These are phyloP conservation scores for Kalanchoe fedtschenkoi DNA, from an alignment of 164 flowering plant species.

Conservation along the genomic window DNA sequence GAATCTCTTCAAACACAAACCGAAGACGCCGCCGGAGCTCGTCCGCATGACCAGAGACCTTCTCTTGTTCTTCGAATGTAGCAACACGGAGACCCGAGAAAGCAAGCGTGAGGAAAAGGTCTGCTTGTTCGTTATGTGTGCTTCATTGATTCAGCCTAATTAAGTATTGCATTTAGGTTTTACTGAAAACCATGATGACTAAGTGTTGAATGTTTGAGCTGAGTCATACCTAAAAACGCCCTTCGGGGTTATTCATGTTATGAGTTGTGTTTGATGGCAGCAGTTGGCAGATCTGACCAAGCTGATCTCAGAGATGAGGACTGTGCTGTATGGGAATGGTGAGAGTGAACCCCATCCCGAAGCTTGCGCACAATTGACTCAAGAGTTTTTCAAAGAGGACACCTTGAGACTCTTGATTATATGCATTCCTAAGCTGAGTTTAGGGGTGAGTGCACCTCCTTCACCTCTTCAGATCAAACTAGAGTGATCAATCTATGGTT, in stretches of 20 bases:
- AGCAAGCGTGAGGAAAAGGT: slow-evolving; percentile 63
- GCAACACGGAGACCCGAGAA: slow-evolving; percentile 24
- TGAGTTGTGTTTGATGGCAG: background rate
- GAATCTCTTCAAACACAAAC: slow-evolving; percentile 58
- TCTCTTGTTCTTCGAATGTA: slow-evolving; percentile 31
- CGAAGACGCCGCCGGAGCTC: slow-evolving; percentile 51
- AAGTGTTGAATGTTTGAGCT: too few species aligned
- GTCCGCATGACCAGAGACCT: slow-evolving; percentile 58
- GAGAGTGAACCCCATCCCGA: slow-evolving; percentile 24
- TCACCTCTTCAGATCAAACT: too few species aligned
- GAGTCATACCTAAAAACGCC: too few species aligned
- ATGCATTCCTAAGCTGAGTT: slow-evolving; percentile 20
- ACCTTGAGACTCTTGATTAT: slow-evolving; percentile 19
- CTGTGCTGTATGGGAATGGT: slow-evolving; percentile 22
- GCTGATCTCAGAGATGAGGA: slow-evolving; percentile 19
- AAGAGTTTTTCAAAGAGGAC: slow-evolving; percentile 18
- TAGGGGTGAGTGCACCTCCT: slow-evolving; percentile 17
- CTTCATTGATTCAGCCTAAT: too few species aligned
- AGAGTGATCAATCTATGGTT: too few species aligned
- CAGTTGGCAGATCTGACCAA: slow-evolving; percentile 20
- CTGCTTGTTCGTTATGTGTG: too few species aligned
- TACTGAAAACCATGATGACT: too few species aligned
- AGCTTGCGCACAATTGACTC: slow-evolving; percentile 29
- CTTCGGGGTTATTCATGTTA: background rate
- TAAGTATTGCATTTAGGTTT: too few species aligned